These are phyloP conservation scores for Teratosphaeria pseudoeucalypti DNA, from an alignment of 2,329 filamentous ascomycete genomes.

Conservation along the genomic window DNA sequence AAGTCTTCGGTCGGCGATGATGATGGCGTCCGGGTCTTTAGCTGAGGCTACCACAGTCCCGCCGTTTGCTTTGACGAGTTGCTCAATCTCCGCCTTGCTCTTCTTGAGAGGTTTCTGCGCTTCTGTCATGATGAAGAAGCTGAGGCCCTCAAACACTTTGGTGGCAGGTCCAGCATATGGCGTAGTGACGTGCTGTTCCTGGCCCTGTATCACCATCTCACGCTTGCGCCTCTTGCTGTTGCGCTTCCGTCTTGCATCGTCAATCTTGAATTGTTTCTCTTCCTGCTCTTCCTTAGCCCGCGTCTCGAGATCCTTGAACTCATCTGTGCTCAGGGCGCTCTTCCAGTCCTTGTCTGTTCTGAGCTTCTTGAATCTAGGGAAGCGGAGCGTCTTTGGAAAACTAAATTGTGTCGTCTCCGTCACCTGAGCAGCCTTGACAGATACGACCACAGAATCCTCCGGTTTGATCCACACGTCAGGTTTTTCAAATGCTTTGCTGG, in stretches of 20 bases:
- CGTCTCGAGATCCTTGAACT: constrained; percentile 62
- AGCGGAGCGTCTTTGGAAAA: constrained; percentile 67
- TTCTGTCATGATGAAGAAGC: constrained; percentile 74
- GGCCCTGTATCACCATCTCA: constrained; percentile 63
- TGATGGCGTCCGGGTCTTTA: constrained; percentile 52
- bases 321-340: constrained; percentile 63
- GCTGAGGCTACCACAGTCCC: constrained; percentile 69
- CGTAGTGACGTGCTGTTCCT: constrained; percentile 41
- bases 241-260: constrained; percentile 52
- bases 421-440: constrained; percentile 78
- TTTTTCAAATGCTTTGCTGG: constrained; percentile 53
- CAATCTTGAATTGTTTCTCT: constrained; percentile 65
- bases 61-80: constrained; percentile 71
- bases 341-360: constrained; percentile 79
- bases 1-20: constrained; percentile 67
- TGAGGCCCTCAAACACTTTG: constrained; percentile 62
- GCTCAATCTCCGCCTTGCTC: constrained; percentile 68
- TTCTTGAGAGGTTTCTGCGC: constrained; percentile 59
- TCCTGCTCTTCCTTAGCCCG: constrained; percentile 60
- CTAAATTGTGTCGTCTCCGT: constrained; percentile 68
- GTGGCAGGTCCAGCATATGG: constrained; percentile 49
- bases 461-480: constrained; percentile 93
- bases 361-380: constrained; percentile 77
- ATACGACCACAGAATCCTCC: constrained; percentile 74
- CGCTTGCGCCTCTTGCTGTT: constrained; percentile 52